These are phyloP conservation scores for Gamarada debralockiae DNA, from an alignment of 495 filamentous ascomycete genomes.

Conservation along the genomic window DNA sequence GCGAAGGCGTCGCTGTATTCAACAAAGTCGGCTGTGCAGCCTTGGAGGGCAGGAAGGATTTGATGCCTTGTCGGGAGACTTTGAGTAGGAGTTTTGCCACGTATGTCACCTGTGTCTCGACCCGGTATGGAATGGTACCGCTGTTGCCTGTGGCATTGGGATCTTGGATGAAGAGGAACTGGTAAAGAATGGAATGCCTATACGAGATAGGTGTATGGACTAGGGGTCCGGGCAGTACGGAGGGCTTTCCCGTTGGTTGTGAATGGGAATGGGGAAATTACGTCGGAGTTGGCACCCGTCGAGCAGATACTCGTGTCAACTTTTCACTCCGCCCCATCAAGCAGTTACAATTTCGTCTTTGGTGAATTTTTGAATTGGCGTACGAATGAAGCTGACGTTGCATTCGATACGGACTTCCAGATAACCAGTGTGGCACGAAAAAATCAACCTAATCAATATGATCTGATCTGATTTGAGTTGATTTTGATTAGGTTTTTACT, in stretches of 20 bases:
- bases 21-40: constrained; percentile 52
- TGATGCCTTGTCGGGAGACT: constrained; percentile 48
- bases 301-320: constrained; percentile 48
- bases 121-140: constrained; percentile 42
- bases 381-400: constrained; percentile 48
- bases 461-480: too few species aligned
- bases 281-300: constrained; percentile 49
- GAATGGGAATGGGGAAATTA: constrained; percentile 48
- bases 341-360: constrained; percentile 33
- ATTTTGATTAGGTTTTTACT: too few species aligned
- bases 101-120: constrained; percentile 51
- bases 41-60: constrained; percentile 40
- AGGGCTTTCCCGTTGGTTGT: constrained; percentile 41
- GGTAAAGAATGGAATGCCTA: constrained; percentile 50
- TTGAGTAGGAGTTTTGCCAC: constrained; percentile 52
- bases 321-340: constrained; percentile 25
- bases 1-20: constrained; percentile 51
- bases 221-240: constrained; percentile 36
- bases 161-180: constrained; percentile 48
- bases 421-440: too few species aligned
- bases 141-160: constrained; percentile 40
- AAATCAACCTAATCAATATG: too few species aligned
- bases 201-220: constrained; percentile 52
- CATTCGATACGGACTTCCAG: constrained; percentile 49
- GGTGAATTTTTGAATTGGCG: constrained; percentile 44